Evolutionary conservation across 2,329 filamentous ascomycete genomes (phyloP).

Genomic region (Fusarium sp.): DNA sequence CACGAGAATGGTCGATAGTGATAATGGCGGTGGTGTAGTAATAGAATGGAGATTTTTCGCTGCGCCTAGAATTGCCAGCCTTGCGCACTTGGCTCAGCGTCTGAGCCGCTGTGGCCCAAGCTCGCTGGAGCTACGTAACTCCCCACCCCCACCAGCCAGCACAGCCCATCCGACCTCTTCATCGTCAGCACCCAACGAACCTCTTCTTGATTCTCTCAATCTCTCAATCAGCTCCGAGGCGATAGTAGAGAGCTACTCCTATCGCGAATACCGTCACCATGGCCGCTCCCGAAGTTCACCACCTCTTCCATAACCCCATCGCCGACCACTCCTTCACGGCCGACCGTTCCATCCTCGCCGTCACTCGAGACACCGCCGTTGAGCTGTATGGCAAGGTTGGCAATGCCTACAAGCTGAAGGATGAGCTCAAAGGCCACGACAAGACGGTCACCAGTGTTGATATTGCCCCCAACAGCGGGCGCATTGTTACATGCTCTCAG

Average conservation of each 20-base stretch:
- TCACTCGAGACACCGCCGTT: conserved; percentile 90
- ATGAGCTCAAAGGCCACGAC: conserved; percentile 96
- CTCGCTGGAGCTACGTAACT: conserved; percentile 49
- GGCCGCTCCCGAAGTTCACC: conserved; percentile 91
- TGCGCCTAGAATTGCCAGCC: conserved; percentile 41
- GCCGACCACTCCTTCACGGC: conserved; percentile 98
- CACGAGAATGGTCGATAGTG: conserved; percentile 23
- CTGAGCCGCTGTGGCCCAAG: conserved; percentile 45
- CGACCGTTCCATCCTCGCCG: conserved; percentile 89
- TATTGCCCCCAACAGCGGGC: conserved; percentile 90
- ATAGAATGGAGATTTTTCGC: conserved; percentile 50
- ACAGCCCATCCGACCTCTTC: conserved; percentile 33
- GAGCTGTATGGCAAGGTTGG: conserved; percentile 87
- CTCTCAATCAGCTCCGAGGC: conserved; percentile 52
- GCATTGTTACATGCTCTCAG: conserved; percentile 98
- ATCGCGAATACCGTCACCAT: conserved; percentile 69
- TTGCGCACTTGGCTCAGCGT: conserved; percentile 28
- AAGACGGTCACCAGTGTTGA: conserved; percentile 97
- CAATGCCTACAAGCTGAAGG: conserved; percentile 84
- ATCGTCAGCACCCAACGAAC: conserved; percentile 37
- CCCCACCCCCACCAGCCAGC: conserved; percentile 46
- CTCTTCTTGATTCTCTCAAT: conserved; percentile 33
- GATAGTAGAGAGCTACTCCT: conserved; percentile 95
- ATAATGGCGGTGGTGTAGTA: conserved; percentile 37
- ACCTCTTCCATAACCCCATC: conserved; percentile 96